phyloP scores from a whole-genome alignment of 768 basidiomycete genomes.

The Mycena amicta region DNA sequence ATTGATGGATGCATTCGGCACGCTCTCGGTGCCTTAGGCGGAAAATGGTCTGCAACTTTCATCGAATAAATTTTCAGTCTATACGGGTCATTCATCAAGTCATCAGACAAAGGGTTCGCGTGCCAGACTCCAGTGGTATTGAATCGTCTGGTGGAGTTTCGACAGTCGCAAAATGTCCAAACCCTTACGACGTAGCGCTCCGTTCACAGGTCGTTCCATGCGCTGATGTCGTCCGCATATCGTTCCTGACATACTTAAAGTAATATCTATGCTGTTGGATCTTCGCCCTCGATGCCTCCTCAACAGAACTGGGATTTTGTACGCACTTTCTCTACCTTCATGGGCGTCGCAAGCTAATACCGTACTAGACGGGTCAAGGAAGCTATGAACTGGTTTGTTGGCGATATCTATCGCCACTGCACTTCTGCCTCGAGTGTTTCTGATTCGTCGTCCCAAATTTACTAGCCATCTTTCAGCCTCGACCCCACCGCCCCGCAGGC shows the following conservation, averaged over 20 bases:
- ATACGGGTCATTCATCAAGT: no score
- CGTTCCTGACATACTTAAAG: neutral
- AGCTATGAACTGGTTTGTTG: neutral
- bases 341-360: neutral
- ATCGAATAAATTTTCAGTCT: no score
- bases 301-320: neutral
- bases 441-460: neutral
- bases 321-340: neutral
- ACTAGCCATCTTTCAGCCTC: neutral
- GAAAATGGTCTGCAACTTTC: no score
- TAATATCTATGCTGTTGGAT: neutral
- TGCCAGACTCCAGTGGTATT: no score
- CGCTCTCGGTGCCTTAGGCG: no score
- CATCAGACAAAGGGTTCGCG: no score
- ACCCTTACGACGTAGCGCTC: no score
- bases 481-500: neutral
- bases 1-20: no score
- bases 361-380: neutral
- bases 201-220: no score
- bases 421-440: neutral
- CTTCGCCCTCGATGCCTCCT: neutral
- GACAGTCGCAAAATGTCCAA: no score
- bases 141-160: no score
- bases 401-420: neutral
- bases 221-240: no score